Conservation (phyloP, 148 eudicot species). For the Amaranthus hypochondriacus region DNA sequence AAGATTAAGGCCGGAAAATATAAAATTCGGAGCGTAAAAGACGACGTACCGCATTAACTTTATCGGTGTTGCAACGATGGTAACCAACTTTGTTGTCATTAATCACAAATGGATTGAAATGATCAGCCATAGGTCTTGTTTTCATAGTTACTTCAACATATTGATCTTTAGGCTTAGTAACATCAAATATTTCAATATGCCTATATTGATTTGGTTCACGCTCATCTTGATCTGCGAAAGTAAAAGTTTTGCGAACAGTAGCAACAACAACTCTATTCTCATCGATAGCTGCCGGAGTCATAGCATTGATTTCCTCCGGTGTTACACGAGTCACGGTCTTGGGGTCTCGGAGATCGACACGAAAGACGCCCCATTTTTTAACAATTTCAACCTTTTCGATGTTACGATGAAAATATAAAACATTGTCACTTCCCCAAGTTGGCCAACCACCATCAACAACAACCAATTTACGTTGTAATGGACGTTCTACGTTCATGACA, state of each 20-base stretch:
- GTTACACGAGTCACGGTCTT: constrained; percentile 5
- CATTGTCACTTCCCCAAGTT: constrained; percentile 17
- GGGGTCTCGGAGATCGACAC: neutral
- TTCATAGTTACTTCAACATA: neutral
- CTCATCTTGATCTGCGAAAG: neutral
- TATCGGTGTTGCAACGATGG: constrained; percentile 16
- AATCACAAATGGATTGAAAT: constrained; percentile 22
- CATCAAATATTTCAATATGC: constrained; percentile 20
- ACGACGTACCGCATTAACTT: constrained; percentile 17
- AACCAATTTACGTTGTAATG: neutral
- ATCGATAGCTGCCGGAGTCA: constrained; percentile 21
- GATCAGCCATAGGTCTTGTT: constrained; percentile 10
- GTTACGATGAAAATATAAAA: constrained; percentile 11
- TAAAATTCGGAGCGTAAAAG: neutral
- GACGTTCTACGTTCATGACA: constrained; percentile 5
- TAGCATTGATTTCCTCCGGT: constrained; percentile 9
- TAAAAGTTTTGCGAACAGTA: neutral
- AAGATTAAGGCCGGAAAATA: too few species aligned
- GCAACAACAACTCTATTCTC: constrained; percentile 17
- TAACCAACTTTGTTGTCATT: neutral
- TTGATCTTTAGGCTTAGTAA: neutral
- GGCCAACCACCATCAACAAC: constrained; percentile 13
- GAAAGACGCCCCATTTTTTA: constrained; percentile 10
- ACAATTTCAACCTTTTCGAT: neutral
- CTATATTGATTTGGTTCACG: constrained; percentile 12